These are phyloP conservation scores for Onygena corvina DNA, from an alignment of 2,329 filamentous ascomycete species.

Conservation along the genomic window DNA sequence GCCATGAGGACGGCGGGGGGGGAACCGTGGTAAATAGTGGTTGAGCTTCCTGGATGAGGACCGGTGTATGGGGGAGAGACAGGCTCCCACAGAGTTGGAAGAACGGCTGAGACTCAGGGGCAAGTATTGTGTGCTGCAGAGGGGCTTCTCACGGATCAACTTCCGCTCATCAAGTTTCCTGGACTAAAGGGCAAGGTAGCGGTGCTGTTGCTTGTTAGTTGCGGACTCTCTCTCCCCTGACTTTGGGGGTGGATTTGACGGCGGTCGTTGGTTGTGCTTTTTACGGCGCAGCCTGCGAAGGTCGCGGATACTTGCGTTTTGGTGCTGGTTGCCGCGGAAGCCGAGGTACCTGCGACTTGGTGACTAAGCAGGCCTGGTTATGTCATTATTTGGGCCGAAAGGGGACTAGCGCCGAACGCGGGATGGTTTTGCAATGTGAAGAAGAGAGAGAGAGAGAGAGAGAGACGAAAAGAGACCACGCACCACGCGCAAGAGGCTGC, in stretches of 20 bases:
- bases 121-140: too few relatives aligned
- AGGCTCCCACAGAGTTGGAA: too few relatives aligned
- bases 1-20: slow-evolving; percentile 53
- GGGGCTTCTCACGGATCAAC: too few relatives aligned
- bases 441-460: neutral
- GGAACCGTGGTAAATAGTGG: neutral
- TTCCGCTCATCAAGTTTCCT: too few relatives aligned
- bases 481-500: too few relatives aligned
- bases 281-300: neutral
- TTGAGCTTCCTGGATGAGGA: neutral
- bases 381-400: neutral
- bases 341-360: neutral
- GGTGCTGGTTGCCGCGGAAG: neutral
- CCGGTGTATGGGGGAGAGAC: neutral
- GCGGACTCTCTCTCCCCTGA: neutral
- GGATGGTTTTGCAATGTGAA: neutral
- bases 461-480: neutral
- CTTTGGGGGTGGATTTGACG: slow-evolving; percentile 1
- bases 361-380: neutral
- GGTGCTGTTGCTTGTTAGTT: too few relatives aligned
- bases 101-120: neutral
- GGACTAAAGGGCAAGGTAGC: too few relatives aligned
- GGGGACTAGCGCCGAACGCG: neutral
- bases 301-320: neutral
- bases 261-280: neutral